These are phyloP conservation scores for Solanum gandarillasii DNA, from an alignment of 257 asterid species.

Conservation along the genomic window DNA sequence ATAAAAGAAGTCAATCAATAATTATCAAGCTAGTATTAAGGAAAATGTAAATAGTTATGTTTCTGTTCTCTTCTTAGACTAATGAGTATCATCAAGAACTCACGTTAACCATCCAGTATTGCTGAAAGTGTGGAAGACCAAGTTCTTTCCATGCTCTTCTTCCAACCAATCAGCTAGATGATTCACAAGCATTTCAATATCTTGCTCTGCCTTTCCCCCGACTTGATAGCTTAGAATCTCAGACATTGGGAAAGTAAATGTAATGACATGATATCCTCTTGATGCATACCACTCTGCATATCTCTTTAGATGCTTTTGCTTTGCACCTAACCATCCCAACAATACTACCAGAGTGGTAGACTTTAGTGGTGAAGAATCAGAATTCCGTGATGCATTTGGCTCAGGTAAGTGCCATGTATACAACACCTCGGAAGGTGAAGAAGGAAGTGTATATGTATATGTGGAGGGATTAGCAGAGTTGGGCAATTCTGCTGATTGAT, in stretches of 20 bases:
- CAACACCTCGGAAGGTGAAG: slow-evolving; percentile 40
- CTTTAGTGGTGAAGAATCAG: slow-evolving; percentile 38
- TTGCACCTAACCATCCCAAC: slow-evolving; percentile 95
- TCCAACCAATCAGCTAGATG: slow-evolving; percentile 94
- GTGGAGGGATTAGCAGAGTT: slow-evolving; percentile 51
- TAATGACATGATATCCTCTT: slow-evolving; percentile 78
- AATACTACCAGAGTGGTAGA: slow-evolving; percentile 82
- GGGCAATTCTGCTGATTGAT: slow-evolving; percentile 47
- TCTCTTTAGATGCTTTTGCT: slow-evolving; percentile 74
- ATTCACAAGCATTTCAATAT: slow-evolving; percentile 58
- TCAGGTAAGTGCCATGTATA: slow-evolving; percentile 92
- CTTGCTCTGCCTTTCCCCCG: slow-evolving; percentile 91
- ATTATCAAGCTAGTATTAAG: not conserved
- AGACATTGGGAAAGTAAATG: slow-evolving; percentile 88
- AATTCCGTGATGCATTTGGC: slow-evolving; percentile 29
- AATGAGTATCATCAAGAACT: slow-evolving; percentile 16
- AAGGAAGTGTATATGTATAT: slow-evolving; percentile 17
- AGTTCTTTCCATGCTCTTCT: slow-evolving; percentile 67
- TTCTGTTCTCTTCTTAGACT: not conserved
- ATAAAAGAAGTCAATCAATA: slow-evolving; percentile 7
- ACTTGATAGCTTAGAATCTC: slow-evolving; percentile 70
- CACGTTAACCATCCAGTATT: slow-evolving; percentile 95
- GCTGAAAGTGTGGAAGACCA: slow-evolving; percentile 92
- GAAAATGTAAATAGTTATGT: not conserved
- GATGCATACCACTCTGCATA: slow-evolving; percentile 93